A percentile compares a stretch with the other conserved stretches of the same genome.
Conservation (phyloP, 2,329 filamentous ascomycete species). For the Iodosphaeria phyllophila region DNA sequence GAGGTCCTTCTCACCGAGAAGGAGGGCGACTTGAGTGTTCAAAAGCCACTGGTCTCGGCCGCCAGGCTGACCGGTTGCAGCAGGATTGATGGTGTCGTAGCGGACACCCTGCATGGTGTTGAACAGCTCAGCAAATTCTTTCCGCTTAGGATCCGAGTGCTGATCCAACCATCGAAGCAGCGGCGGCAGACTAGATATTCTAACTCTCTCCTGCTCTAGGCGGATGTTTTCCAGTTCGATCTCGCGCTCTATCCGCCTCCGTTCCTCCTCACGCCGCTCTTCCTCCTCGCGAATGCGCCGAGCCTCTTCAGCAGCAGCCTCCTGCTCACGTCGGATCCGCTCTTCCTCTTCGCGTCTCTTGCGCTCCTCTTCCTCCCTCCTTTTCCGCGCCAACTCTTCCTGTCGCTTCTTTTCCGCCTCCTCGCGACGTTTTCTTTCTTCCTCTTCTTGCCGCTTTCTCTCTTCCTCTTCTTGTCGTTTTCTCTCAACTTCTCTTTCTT, state of each 20-base stretch:
- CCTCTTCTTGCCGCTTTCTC: constrained; percentile 6
- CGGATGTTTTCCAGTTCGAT: constrained; percentile 29
- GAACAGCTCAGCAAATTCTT: constrained; percentile 33
- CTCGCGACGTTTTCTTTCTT: constrained; percentile 12
- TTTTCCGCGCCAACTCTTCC: constrained; percentile 18
- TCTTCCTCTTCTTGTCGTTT: constrained; percentile 9
- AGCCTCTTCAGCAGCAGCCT: constrained; percentile 29
- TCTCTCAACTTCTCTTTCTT: constrained; percentile 14
- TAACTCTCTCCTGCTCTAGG: constrained; percentile 33
- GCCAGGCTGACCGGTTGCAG: constrained; percentile 29
- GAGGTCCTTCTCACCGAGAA: constrained; percentile 46
- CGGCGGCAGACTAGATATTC: constrained; percentile 37
- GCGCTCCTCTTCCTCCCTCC: constrained; percentile 17
- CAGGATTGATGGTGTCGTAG: constrained; percentile 41
- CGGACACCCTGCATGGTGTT: constrained; percentile 38
- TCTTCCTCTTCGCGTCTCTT: constrained; percentile 27
- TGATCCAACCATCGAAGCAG: constrained; percentile 41
- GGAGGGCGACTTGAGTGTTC: constrained; percentile 42
- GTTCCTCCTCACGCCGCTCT: constrained; percentile 30
- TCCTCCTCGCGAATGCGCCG: constrained; percentile 31
- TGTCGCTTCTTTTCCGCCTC: constrained; percentile 17
- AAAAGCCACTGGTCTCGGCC: constrained; percentile 50
- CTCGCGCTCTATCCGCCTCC: constrained; percentile 23
- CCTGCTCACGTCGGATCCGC: constrained; percentile 24
- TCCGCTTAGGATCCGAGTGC: constrained; percentile 29